Conservation (phyloP, 1,284 basidiomycete species). For the Pascua guehoae region DNA sequence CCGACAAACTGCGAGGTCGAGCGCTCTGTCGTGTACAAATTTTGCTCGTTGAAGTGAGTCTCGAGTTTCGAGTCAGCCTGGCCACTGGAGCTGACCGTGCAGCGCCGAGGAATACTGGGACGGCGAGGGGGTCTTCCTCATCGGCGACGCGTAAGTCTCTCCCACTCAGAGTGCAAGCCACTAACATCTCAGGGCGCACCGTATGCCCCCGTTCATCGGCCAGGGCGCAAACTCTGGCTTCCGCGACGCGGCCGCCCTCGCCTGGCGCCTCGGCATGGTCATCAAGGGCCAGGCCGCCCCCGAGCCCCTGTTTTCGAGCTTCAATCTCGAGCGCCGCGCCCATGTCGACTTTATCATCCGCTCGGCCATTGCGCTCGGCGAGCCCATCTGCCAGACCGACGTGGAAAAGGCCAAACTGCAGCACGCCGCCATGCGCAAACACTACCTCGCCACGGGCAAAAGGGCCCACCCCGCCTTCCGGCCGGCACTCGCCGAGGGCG, state of each 20-base stretch:
- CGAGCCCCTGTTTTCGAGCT: slow-evolving; percentile 10
- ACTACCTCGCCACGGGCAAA: too few relatives aligned
- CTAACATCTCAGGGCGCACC: slow-evolving; percentile 19
- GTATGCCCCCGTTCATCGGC: slow-evolving; percentile 27
- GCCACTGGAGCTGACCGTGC: slow-evolving; percentile 4
- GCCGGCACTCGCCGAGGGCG: too few relatives aligned
- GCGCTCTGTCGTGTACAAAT: slow-evolving; percentile 23
- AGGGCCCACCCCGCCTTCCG: too few relatives aligned
- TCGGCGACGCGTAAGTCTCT: too few relatives aligned
- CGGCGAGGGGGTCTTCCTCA: too few relatives aligned
- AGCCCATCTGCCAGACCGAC: slow-evolving; percentile 23
- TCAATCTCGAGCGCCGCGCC: slow-evolving; percentile 14
- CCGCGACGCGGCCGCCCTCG: slow-evolving; percentile 20
- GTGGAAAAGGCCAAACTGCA: slow-evolving; percentile 7
- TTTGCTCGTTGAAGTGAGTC: neutral
- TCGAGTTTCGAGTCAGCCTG: too few relatives aligned
- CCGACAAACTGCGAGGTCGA: slow-evolving; percentile 18
- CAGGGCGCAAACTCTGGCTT: slow-evolving; percentile 27
- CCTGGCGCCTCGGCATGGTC: slow-evolving; percentile 17
- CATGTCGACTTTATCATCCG: slow-evolving; percentile 13
- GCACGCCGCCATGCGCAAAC: slow-evolving; percentile 2
- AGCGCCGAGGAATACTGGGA: slow-evolving; percentile 15
- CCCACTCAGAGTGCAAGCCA: slow-evolving; percentile 9
- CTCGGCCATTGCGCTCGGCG: slow-evolving; percentile 15
- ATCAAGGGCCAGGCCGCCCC: slow-evolving; percentile 8